phyloP scores from a whole-genome alignment of 768 basidiomycete genomes.

The Xerocomellus intermedius region DNA sequence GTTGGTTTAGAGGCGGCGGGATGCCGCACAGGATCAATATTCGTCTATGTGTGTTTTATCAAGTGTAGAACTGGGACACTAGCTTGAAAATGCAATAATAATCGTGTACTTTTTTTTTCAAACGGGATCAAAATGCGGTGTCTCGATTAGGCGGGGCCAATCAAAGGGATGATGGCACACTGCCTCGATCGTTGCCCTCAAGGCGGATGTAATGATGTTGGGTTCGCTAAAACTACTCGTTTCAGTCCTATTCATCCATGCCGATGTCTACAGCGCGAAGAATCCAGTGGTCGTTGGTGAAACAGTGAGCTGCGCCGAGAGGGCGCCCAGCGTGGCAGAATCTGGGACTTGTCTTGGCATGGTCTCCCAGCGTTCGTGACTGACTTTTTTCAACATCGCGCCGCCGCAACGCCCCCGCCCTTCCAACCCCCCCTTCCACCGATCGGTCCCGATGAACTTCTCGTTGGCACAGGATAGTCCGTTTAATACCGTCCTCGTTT shows the following conservation, averaged over 20 bases:
- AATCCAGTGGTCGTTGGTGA: not conserved
- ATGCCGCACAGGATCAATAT: too few species aligned
- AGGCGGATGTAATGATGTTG: constrained; percentile 19
- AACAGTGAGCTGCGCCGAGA: constrained; percentile 6
- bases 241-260: not conserved
- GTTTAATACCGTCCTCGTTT: constrained; percentile 32
- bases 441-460: constrained; percentile 26
- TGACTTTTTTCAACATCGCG: constrained; percentile 13
- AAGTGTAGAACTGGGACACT: not conserved
- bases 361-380: constrained; percentile 14
- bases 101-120: constrained; percentile 10
- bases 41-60: too few species aligned
- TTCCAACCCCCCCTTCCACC: not conserved
- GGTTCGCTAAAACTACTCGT: not conserved
- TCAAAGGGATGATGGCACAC: constrained; percentile 26
- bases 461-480: constrained; percentile 32
- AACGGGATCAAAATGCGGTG: constrained; percentile 2
- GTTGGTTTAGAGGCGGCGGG: not conserved
- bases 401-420: constrained; percentile 12
- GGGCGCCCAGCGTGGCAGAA: constrained; percentile 36
- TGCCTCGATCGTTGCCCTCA: constrained; percentile 22
- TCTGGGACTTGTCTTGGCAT: constrained; percentile 31
- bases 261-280: constrained; percentile 2
- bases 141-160: constrained; percentile 17
- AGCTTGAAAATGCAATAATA: not conserved